Base-by-base conservation (phyloP, 129 eudicot genomes). In the Arctium minus region DNA sequence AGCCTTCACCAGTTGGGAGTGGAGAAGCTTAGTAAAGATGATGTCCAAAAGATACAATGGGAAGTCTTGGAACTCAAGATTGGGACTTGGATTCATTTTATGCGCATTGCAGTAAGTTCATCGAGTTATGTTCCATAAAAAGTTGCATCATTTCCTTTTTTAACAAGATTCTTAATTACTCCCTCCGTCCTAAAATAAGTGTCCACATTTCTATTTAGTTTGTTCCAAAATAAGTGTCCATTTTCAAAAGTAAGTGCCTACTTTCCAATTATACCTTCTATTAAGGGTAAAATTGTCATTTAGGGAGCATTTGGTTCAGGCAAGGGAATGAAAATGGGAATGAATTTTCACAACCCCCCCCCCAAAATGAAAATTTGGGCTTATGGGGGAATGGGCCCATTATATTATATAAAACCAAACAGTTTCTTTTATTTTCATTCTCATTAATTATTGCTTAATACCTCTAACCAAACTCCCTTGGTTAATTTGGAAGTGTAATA, bases 1-100 rank as follows among this genome's bases (percentile, higher is more conserved):
- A 96, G 99, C 83, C 93, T 96, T 76, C 90, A 88, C 37, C 95
- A 91, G 76, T 76, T 96, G 85, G 99, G 99, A 85, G 98, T 96
- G 13, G 98, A 96, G 81, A 96, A 92, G 84, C 99, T 96, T 81
- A 90, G 96, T 82, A 96, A 93, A 90, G 99, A 96, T 75, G 99
- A 96, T 80, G 98, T 96, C 29, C 99, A 96, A 83, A 96, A 86
- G 95, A 93, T 96, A 97, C 99, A 96, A 80, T 96, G 99, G 99
- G 99, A 96, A 82, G 96, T 92, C 71, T 85, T 96, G 90, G 99
- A 96, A 84, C 97, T 96, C 78, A 96, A 93, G 76, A 96, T 96
- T 80, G 99, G 99, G 82, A 93, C 95, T 73, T 96, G 99, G 99
- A 96, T 96, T 78, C 99, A 96, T 90, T 96, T 91, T 86, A 96